These are phyloP conservation scores for Pseudogymnoascus sp. DNA, from an alignment of 2,329 filamentous ascomycete genomes.

Conservation along the genomic window DNA sequence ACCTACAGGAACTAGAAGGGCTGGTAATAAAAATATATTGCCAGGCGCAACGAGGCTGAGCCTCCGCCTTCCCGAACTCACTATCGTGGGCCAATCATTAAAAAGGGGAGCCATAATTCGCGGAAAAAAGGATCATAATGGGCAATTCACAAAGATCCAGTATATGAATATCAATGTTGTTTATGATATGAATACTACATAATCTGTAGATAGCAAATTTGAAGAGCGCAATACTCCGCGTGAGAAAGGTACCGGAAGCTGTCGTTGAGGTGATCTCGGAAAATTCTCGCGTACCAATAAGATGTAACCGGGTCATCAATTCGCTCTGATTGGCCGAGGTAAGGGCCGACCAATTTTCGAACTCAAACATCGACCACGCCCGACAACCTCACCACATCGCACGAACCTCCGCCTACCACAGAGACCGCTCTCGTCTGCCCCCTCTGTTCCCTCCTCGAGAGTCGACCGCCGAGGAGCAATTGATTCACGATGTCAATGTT, in stretches of 20 bases:
- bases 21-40: slow-evolving; percentile 9
- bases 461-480: slow-evolving; percentile 10
- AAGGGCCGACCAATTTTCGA: slow-evolving; percentile 9
- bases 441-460: slow-evolving; percentile 9
- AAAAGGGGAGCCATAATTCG: background rate
- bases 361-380: slow-evolving; percentile 9
- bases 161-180: background rate
- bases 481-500: slow-evolving; percentile 11
- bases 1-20: background rate
- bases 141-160: background rate
- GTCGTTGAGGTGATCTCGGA: slow-evolving; percentile 2
- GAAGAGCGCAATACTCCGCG: background rate
- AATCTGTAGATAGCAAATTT: background rate
- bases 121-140: background rate
- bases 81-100: background rate
- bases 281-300: slow-evolving; percentile 8
- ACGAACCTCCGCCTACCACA: slow-evolving; percentile 2
- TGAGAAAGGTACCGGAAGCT: background rate
- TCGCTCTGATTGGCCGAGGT: slow-evolving; percentile 10
- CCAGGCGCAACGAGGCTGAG: slow-evolving; percentile 11
- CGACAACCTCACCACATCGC: slow-evolving; percentile 9
- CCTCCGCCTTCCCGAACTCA: slow-evolving; percentile 1
- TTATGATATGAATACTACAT: slow-evolving; percentile 1
- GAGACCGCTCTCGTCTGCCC: slow-evolving; percentile 7
- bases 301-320: slow-evolving; percentile 10